Evolutionary conservation across 2,329 filamentous ascomycete species (phyloP).

Genomic region (Fusarium scirpi): DNA sequence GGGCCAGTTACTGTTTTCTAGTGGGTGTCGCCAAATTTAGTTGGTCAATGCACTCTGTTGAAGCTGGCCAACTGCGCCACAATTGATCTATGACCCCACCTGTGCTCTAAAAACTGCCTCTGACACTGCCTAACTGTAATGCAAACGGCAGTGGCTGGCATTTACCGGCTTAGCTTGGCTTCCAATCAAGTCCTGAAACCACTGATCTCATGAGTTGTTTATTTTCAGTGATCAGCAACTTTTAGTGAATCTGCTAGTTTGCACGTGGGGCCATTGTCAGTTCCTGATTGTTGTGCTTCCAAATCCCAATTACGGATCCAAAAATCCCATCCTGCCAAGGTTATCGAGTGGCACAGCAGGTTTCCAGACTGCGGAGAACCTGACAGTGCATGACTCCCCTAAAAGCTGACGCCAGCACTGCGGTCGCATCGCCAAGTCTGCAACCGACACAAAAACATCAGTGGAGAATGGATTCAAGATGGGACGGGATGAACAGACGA

Average conservation of each 20-base stretch:
- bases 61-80: background rate
- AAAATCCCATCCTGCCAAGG: background rate
- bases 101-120: background rate
- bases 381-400: background rate
- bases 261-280: background rate
- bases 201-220: background rate
- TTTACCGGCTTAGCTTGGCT: background rate
- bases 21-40: background rate
- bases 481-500: background rate
- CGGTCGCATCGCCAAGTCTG: conserved; percentile 4
- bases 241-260: background rate
- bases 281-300: background rate
- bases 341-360: background rate
- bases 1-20: background rate
- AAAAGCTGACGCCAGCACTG: background rate
- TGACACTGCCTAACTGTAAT: background rate
- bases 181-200: background rate
- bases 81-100: background rate
- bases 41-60: background rate
- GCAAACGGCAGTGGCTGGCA: background rate
- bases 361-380: background rate
- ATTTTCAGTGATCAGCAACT: background rate
- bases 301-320: background rate
- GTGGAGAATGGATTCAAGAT: conserved; percentile 6
- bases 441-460: background rate